A percentile compares a stretch with the other conserved stretches of the same genome.
Evolutionary conservation across 305 asterid genomes (phyloP).

Genomic region (Rubia peregrina): DNA sequence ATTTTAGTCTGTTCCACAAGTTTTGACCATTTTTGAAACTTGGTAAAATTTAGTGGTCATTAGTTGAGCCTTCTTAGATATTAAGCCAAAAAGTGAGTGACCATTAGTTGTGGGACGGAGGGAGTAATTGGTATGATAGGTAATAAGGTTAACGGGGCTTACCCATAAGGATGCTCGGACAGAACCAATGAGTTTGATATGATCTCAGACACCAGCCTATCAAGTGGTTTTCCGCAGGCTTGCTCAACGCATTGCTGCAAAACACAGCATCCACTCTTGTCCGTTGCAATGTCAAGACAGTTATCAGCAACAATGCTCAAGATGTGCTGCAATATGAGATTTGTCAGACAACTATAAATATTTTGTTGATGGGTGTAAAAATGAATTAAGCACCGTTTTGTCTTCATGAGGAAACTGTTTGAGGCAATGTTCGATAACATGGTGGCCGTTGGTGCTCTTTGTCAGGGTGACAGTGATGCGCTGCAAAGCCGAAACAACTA

Average conservation of each 20-base stretch:
- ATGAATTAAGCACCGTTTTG: constrained; percentile 31
- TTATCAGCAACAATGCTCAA: constrained; percentile 41
- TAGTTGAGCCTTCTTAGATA: too few relatives aligned
- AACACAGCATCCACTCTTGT: constrained; percentile 57
- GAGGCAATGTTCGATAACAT: constrained; percentile 47
- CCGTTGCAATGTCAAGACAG: constrained; percentile 50
- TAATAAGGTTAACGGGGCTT: neutral
- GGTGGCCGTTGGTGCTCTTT: constrained; percentile 46
- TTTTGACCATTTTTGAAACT: too few relatives aligned
- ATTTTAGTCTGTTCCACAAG: too few relatives aligned
- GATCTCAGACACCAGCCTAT: constrained; percentile 41
- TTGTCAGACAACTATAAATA: neutral
- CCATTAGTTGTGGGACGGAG: too few relatives aligned
- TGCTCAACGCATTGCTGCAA: constrained; percentile 40
- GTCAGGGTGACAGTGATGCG: constrained; percentile 33
- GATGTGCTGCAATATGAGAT: constrained; percentile 29
- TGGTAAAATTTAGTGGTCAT: too few relatives aligned
- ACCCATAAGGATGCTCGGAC: constrained; percentile 57
- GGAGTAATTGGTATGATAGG: too few relatives aligned
- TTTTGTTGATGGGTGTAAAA: neutral
- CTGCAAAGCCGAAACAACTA: constrained; percentile 24
- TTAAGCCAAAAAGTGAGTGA: too few relatives aligned
- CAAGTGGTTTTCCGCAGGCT: constrained; percentile 32
- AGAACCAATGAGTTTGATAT: constrained; percentile 31
- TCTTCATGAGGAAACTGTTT: constrained; percentile 29